These are phyloP conservation scores for Sonneratia caseolaris DNA, from an alignment of 345 rosid genomes.

Conservation along the genomic window DNA sequence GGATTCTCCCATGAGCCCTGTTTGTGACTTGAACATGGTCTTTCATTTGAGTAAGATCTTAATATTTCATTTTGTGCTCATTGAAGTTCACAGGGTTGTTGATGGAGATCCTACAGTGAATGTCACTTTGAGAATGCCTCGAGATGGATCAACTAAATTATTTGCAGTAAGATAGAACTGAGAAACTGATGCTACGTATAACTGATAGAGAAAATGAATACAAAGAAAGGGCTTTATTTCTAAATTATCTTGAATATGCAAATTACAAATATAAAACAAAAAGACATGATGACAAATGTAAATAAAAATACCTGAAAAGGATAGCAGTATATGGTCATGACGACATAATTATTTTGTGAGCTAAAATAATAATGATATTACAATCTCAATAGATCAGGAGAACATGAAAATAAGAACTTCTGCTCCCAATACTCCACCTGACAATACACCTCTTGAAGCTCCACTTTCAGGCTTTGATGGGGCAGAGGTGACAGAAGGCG, in stretches of 20 bases:
- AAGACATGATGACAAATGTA: background rate
- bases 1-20: background rate
- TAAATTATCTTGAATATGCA: background rate
- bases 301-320: background rate
- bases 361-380: background rate
- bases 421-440: slow-evolving; percentile 10
- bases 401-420: slow-evolving; percentile 7
- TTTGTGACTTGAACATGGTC: background rate
- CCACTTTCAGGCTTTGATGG: slow-evolving; percentile 1
- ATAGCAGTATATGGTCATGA: background rate
- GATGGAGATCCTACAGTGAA: background rate
- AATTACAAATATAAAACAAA: background rate
- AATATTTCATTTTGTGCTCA: background rate
- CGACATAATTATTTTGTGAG: background rate
- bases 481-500: slow-evolving; percentile 5
- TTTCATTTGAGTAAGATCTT: background rate
- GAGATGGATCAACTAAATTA: background rate
- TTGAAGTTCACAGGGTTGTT: background rate
- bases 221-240: background rate
- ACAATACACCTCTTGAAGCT: slow-evolving; percentile 8
- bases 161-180: background rate
- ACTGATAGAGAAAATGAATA: background rate
- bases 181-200: background rate
- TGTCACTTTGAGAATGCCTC: background rate
- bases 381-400: background rate